phyloP scores from a whole-genome alignment of 306 rosid species.

The Cucurbita maxima region DNA sequence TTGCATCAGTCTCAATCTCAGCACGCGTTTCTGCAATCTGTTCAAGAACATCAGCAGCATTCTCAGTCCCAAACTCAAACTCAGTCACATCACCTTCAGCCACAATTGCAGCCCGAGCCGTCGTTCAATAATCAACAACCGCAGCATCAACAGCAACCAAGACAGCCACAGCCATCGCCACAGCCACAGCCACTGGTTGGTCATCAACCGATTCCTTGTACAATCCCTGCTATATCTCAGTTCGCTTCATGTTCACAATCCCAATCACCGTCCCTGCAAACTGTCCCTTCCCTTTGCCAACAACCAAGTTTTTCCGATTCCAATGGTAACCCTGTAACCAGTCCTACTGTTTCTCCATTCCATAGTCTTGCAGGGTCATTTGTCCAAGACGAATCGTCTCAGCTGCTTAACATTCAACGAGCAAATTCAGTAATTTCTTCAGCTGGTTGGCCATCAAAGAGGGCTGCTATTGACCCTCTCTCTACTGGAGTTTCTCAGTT shows the following conservation, averaged over 20 bases:
- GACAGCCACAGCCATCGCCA: conserved; percentile 18
- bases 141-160: conserved; percentile 24
- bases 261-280: conserved; percentile 3
- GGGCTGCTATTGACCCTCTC: conserved; percentile 62
- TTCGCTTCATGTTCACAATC: conserved; percentile 61
- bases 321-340: conserved; percentile 22
- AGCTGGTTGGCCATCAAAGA: conserved; percentile 62
- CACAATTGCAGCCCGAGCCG: conserved; percentile 15
- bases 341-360: conserved; percentile 58
- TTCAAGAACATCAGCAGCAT: conserved; percentile 47
- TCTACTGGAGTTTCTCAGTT: conserved; percentile 23
- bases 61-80: conserved; percentile 40
- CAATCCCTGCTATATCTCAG: conserved; percentile 36
- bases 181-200: conserved; percentile 34
- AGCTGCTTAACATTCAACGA: conserved; percentile 45
- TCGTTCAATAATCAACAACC: conserved; percentile 5
- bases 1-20: conserved; percentile 67
- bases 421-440: conserved; percentile 18
- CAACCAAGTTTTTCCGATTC: conserved; percentile 69
- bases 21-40: conserved; percentile 46
- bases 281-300: conserved; percentile 8
- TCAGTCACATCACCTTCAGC: conserved; percentile 40
- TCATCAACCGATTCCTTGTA: conserved; percentile 46
- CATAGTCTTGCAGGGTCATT: conserved; percentile 65
- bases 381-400: conserved; percentile 67